A percentile compares a stretch with the other conserved stretches of the same genome.
Evolutionary conservation across 257 asterid species (phyloP).

Genomic region (Capsicum pubescens): DNA sequence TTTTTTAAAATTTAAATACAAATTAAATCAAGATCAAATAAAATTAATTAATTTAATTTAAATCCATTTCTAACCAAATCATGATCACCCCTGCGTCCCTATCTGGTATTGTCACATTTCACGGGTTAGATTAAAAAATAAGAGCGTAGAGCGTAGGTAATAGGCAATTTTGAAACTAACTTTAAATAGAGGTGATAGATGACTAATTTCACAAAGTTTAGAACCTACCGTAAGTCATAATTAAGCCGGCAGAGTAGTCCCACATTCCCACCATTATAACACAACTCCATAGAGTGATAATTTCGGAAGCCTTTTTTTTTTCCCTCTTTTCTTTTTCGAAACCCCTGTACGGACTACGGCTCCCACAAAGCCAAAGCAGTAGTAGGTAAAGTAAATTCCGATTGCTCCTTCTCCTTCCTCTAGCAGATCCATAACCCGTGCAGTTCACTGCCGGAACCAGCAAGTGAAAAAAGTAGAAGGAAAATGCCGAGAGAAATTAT

Average conservation of each 20-base stretch:
- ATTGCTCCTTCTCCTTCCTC: not conserved
- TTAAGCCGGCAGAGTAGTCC: not conserved
- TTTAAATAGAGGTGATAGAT: too few relatives aligned
- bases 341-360: not conserved
- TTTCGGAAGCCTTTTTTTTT: not conserved
- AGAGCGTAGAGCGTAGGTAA: too few relatives aligned
- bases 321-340: constrained; percentile 30
- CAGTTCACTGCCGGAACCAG: not conserved
- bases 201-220: too few relatives aligned
- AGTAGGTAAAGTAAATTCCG: not conserved
- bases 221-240: too few relatives aligned
- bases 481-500: constrained; percentile 97
- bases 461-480: not conserved
- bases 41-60: too few relatives aligned
- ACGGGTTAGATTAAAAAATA: too few relatives aligned
- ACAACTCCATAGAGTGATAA: not conserved
- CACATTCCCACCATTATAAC: not conserved
- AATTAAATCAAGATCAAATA: too few relatives aligned
- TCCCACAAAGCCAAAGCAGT: not conserved
- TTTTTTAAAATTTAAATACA: too few relatives aligned
- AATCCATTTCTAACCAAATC: too few relatives aligned
- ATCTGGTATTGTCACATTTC: too few relatives aligned
- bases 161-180: too few relatives aligned
- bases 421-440: constrained; percentile 1
- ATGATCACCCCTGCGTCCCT: too few relatives aligned